Base-by-base conservation (phyloP, 2,329 filamentous ascomycete species). In the Fragosphaeria purpurea region DNA sequence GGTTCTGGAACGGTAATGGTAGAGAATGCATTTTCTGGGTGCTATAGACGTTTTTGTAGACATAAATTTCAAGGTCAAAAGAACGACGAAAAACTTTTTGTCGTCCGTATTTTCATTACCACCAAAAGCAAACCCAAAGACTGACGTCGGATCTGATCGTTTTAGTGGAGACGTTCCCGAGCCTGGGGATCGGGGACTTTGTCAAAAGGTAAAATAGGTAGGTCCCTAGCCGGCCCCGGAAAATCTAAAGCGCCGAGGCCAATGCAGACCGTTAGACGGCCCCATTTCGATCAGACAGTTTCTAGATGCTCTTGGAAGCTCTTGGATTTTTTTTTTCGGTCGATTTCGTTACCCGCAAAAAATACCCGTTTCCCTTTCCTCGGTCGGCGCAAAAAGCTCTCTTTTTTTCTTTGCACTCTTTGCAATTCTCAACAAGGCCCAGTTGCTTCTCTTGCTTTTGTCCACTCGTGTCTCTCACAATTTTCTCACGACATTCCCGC, bases 301-400 rank as follows among this genome's bases (percentile, higher is more conserved):
- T 64, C 62, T 65, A 65, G 62, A 65, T 62, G 61, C 47, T 57
- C 56, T 60, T 63, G 33, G 62, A 64, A 65, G 62, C 61, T 64
- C 60, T 54, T 57, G 50, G 53, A 57, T 53, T 53, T 57, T 54
- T 37, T 48, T 44, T 22, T 22, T 22, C 22, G 22, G 22, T 22
- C 22, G 22, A 22, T 39, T 52, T 45, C 47, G 51, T 46, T 51
- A 46, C 40, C 51, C 48, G 50, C 48, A 56, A 54, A 57, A 55
- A 48, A 47, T 44, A 44, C 45, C 44, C 47, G 42, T 47, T 51
- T 51, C 46, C 37, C 31, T 41, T 35, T 30, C 38, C 30, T 47
- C 43, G 43, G 52, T 22, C 22, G 22, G 22, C 22, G 46, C 47
- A 47, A 50, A 47, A 50, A 48, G 46, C 51, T 53, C 43, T 44